These are phyloP conservation scores for Tilletia caries DNA, from an alignment of 1,284 basidiomycete species.

Conservation along the genomic window DNA sequence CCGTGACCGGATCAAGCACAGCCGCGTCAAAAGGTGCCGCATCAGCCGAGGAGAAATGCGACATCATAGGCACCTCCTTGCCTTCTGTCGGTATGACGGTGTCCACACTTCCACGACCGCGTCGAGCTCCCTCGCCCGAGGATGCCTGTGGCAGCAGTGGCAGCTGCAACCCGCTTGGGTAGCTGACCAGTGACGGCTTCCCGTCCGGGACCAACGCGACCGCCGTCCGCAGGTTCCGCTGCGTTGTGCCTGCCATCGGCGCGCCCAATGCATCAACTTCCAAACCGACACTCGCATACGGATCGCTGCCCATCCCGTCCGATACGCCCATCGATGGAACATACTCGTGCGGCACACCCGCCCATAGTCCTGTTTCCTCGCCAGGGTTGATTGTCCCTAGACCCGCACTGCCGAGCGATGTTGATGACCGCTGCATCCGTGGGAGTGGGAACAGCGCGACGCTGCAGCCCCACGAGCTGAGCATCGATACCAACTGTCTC, in stretches of 20 bases:
- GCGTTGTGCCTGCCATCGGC: not conserved
- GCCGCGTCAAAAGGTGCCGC: conserved; percentile 21
- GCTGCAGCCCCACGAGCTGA: conserved; percentile 26
- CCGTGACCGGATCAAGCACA: conserved; percentile 40
- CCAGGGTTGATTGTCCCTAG: not conserved
- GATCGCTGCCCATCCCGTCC: not conserved
- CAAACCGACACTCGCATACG: not conserved
- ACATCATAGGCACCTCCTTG: not conserved
- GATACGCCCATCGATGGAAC: not conserved
- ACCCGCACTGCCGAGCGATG: not conserved
- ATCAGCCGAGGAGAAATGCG: not conserved
- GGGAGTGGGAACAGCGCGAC: conserved; percentile 25
- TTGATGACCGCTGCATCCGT: not conserved
- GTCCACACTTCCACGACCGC: not conserved
- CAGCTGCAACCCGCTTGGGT: conserved; percentile 32
- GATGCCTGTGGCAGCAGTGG: not conserved
- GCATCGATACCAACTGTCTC: conserved; percentile 20
- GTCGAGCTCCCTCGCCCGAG: conserved; percentile 12
- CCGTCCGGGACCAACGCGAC: conserved; percentile 30
- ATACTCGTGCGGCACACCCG: not conserved
- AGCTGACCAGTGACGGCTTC: conserved; percentile 33
- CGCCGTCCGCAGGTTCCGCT: conserved; percentile 23
- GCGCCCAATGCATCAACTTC: not conserved
- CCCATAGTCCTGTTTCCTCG: not conserved
- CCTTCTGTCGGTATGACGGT: not conserved